Percentiles rank a stretch among this genome's conserved stretches.
Evolutionary conservation across 75 land plant genomes (phyloP).

Genomic region (Cryptomeria japonica): DNA sequence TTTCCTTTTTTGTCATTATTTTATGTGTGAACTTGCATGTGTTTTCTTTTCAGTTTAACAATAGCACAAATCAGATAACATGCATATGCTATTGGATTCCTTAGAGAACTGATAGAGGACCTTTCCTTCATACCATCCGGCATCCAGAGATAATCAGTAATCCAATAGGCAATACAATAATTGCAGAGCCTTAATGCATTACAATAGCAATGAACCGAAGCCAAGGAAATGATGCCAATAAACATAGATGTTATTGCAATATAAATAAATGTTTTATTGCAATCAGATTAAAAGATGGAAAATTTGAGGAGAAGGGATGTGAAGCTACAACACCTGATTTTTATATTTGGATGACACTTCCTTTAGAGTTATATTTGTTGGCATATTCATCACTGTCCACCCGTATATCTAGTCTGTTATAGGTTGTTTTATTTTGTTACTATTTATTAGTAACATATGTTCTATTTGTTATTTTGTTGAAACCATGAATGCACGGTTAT

Average conservation of each 20-base stretch:
- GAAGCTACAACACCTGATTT: not conserved
- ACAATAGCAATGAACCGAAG: not conserved
- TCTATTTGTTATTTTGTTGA: too few relatives aligned
- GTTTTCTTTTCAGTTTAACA: not conserved
- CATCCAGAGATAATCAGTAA: not conserved
- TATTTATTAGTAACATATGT: too few relatives aligned
- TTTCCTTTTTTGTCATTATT: not conserved
- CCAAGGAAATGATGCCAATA: not conserved
- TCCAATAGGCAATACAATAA: not conserved
- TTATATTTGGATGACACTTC: not conserved
- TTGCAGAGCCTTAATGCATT: not conserved
- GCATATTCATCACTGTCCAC: too few relatives aligned
- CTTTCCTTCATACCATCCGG: not conserved
- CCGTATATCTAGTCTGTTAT: too few relatives aligned
- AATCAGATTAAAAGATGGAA: not conserved
- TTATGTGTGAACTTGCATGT: not conserved
- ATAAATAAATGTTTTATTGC: not conserved
- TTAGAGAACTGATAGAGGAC: not conserved
- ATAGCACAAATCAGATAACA: not conserved
- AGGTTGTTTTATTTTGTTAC: too few relatives aligned
- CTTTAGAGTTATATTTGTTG: not conserved
- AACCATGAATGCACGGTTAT: too few relatives aligned
- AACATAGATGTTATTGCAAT: not conserved
- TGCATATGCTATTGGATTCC: not conserved
- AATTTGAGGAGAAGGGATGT: not conserved